Evolutionary conservation across 23 red algal genomes (phyloP), one percentile per base, ranked within the genome.

Genomic region (Gracilaria gracilis): DNA sequence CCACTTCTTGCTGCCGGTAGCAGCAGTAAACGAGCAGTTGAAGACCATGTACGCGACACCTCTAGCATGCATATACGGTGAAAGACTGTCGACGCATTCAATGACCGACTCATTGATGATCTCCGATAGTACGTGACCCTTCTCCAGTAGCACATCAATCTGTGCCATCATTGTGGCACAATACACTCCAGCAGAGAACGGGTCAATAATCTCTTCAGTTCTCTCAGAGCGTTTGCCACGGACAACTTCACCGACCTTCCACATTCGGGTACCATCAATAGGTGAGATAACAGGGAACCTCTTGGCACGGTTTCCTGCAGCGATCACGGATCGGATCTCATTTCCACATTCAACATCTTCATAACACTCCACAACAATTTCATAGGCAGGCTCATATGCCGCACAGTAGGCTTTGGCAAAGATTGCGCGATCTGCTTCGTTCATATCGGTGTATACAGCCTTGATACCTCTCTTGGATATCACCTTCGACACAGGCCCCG

Each of bases 61-160:
- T 57, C 97, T 84, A 15, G 97, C 97, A 87, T 98, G 97, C 93
- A 98, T 96, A 59, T 98, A 98, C 58, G 97, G 97, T 62, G 95
- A 96, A 48, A 98, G 80, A 48, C 93, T 96, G 57, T 98, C 97
- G 19, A 98, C 97, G 28, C 75, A 92, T 81, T 98, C 97, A 66
- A 98, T 98, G 40, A 98, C 97, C n/a, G 97, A 98, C 67, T 98
- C 97, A 78, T 98, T 98, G 17, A 98, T 87, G 73, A 98, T 96
- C 69, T 98, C 97, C 0, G 93, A 95, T n/a, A 94, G 42, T 2
- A 94, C 89, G 85, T 98, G 97, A 35, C 93, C 93, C 59, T 95
- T 95, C 78, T 98, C 97, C 75, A 96, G 25, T 8, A 98, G 87
- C 32, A 98, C 87, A 83, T 98, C 97, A 84, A 98, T 98, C 93